Evolutionary conservation across 306 rosid species (phyloP).

Genomic region (Inga laurina): DNA sequence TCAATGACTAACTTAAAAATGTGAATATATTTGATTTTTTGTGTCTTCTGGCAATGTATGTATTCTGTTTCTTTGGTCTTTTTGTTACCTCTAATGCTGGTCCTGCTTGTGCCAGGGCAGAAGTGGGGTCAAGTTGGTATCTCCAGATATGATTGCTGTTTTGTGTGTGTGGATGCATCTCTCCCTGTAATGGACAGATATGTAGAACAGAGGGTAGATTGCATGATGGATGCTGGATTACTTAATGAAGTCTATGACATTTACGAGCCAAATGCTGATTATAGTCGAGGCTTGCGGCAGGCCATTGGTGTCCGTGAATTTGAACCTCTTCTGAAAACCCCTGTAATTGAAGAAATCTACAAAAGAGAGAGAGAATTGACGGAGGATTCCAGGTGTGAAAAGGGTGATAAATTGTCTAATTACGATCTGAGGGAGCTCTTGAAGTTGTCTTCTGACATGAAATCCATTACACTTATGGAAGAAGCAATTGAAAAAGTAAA

Average conservation of each 20-base stretch:
- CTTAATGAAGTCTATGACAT: constrained; percentile 79
- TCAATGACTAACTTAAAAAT: not conserved
- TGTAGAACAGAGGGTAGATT: constrained; percentile 85
- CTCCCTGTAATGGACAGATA: constrained; percentile 73
- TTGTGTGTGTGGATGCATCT: constrained; percentile 76
- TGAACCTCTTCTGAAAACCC: constrained; percentile 53
- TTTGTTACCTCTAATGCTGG: constrained; percentile 28
- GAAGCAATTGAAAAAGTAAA: constrained; percentile 84
- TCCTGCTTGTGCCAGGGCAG: constrained; percentile 83
- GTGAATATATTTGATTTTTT: not conserved
- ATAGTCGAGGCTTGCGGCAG: constrained; percentile 80
- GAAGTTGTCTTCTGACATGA: constrained; percentile 43
- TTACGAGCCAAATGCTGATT: constrained; percentile 62
- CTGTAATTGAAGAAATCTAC: constrained; percentile 31
- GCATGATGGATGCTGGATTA: constrained; percentile 80
- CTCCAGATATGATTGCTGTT: constrained; percentile 81
- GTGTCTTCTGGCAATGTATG: not conserved
- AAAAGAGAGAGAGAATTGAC: constrained; percentile 27
- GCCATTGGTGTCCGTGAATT: constrained; percentile 94
- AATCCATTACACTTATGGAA: constrained; percentile 46
- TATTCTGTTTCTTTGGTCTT: not conserved
- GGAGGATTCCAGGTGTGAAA: constrained; percentile 35
- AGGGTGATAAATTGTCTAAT: constrained; percentile 43
- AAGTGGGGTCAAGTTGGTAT: constrained; percentile 88
- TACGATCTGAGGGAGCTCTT: constrained; percentile 47